phyloP scores from a whole-genome alignment of 2,329 filamentous ascomycete genomes.

The Ophiostoma piceae region DNA sequence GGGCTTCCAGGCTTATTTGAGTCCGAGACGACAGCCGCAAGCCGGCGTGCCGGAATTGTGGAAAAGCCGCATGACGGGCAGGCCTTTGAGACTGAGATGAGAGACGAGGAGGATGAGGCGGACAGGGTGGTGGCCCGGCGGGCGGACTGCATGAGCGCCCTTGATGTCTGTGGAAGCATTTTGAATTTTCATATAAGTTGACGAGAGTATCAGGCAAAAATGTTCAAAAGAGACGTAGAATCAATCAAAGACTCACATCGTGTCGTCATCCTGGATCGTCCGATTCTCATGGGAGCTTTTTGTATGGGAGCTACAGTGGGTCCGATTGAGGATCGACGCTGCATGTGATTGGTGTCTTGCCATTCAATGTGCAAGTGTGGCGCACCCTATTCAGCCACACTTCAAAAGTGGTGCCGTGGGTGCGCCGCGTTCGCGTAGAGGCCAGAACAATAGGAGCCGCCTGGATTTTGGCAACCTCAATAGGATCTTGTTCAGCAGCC shows the following conservation, averaged over 20 bases:
- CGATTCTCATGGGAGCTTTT: constrained; percentile 8
- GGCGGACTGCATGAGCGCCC: constrained; percentile 11
- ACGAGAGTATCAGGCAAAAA: not conserved
- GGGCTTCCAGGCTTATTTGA: not conserved
- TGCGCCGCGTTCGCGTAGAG: constrained; percentile 12
- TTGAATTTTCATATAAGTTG: not conserved
- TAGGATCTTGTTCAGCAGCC: not conserved
- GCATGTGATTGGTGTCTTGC: not conserved
- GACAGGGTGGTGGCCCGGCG: not conserved
- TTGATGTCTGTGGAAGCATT: constrained; percentile 15
- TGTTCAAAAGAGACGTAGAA: not conserved
- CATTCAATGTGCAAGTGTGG: not conserved
- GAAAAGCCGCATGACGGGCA: constrained; percentile 26
- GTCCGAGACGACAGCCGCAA: constrained; percentile 20
- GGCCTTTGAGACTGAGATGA: constrained; percentile 11
- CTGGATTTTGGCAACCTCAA: not conserved
- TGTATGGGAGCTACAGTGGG: constrained; percentile 12
- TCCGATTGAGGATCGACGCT: not conserved
- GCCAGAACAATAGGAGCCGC: constrained; percentile 11
- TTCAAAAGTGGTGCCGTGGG: not conserved
- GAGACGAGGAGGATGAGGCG: constrained; percentile 1
- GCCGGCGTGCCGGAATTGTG: constrained; percentile 21
- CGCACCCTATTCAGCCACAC: constrained; percentile 7
- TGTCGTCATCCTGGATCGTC: constrained; percentile 11
- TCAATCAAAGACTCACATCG: not conserved